These are phyloP conservation scores for Cercospora canescens DNA, from an alignment of 2,329 filamentous ascomycete species.

Conservation along the genomic window DNA sequence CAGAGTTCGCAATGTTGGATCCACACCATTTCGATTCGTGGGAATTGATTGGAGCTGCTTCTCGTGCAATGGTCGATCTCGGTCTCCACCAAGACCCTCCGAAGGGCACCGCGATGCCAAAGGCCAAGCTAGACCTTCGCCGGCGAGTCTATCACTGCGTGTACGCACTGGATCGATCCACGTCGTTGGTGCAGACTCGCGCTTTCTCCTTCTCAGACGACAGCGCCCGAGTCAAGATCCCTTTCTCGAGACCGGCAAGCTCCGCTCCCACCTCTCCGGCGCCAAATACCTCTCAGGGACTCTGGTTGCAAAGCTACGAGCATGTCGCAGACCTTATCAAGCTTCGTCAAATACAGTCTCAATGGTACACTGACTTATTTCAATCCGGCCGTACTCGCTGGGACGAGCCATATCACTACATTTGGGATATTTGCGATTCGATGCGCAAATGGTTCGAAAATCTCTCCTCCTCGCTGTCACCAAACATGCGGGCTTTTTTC, in stretches of 20 bases:
- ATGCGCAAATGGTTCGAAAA: conserved; percentile 80
- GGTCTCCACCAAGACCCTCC: conserved; percentile 92
- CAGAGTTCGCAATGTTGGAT: conserved; percentile 86
- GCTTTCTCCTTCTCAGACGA: conserved; percentile 95
- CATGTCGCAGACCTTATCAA: conserved; percentile 77
- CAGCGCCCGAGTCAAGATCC: conserved; percentile 77
- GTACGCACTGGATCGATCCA: conserved; percentile 85
- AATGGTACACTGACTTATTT: conserved; percentile 86
- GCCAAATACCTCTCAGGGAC: conserved; percentile 30
- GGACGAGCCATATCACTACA: conserved; percentile 66
- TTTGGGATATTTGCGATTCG: conserved; percentile 73
- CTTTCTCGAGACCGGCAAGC: conserved; percentile 47
- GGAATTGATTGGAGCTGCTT: conserved; percentile 89
- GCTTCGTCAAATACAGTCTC: conserved; percentile 81
- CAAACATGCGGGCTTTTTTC: conserved; percentile 72
- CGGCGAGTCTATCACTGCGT: conserved; percentile 87
- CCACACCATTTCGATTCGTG: conserved; percentile 91
- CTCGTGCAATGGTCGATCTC: conserved; percentile 81
- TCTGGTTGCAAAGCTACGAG: conserved; percentile 60
- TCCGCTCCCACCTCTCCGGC: conserved; percentile 27
- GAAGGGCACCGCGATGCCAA: conserved; percentile 65
- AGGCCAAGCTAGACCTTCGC: conserved; percentile 71
- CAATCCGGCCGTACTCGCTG: conserved; percentile 72
- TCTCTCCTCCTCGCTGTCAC: conserved; percentile 66
- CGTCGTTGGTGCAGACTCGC: conserved; percentile 82